Base-by-base conservation (phyloP, 2,329 filamentous ascomycete species). In the Aspergillus ochraceoroseus region DNA sequence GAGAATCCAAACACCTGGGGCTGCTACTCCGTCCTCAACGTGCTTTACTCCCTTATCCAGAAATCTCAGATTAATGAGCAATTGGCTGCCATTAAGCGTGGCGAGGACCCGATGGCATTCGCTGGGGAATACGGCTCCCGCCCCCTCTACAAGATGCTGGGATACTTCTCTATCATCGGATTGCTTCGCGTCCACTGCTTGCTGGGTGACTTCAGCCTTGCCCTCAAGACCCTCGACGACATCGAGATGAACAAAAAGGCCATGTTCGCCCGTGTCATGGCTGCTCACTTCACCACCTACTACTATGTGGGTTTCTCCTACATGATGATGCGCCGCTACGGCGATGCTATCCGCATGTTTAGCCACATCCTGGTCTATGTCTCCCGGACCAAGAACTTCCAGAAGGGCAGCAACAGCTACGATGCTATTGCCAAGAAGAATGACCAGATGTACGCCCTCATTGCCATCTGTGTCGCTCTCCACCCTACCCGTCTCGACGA, bases 301-400 rank as follows among this genome's bases (percentile, higher is more conserved):
- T 98, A 98, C 81, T 96, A 96, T 68, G 90, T 98, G 49, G 92
- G 92, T 56, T 98, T 98, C 81, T 94, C 87, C 56, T 98, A 98
- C 83, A 96, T 98, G 90, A 98, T 98, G 92, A 94, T 96, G 87
- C 88, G 92, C 73, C 87, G 92, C 65, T 98, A 98, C 67, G 87
- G 88, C 70, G 92, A 98, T 70, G 92, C 92, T 68, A 95, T 98
- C 73, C 88, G 90, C 77, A 95, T 95, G 84, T 98, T 98, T 82
- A 94, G 87, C 77, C 92, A 98, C 79, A 98, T 98, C 70, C 82
- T 98, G 58, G 85, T 98, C 72, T 98, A 96, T 72, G 89, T 98
- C 54, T 95, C 88, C 56, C 79, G 92, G 61, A 98, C 92, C 64
- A 98, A 98, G 85, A 96, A 96, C 78, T 96, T 96, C 82, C 92